Base-by-base conservation (phyloP, 1,139 yeast species). In the Hyphopichia khmerensis region DNA sequence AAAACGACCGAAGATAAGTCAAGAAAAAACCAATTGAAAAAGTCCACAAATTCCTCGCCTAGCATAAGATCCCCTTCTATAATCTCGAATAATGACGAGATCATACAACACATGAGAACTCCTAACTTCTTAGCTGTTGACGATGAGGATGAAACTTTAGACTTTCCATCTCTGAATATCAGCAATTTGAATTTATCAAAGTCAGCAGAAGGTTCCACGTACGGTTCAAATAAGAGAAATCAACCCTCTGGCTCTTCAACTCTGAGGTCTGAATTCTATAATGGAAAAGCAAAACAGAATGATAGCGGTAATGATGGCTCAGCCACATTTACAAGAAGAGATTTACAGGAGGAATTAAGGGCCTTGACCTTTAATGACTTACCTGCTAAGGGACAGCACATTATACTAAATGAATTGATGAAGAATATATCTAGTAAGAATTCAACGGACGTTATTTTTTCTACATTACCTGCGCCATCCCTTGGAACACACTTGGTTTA, bases 381-480 rank as follows among this genome's bases (percentile, higher is more conserved):
- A 18, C 96, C 98, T 0, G 95, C 96, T 3, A 80, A 83, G 51
- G 95, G 96, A 0, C 99, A 93, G 62, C 96, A 91, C 60, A 64
- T 91, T 40, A 84, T 93, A 39, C 68, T 93, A 49, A 91, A 93
- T 59, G 96, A 90, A 50, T 69, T 93, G 51, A 90, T 93, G 95
- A 67, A 67, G 41, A 45, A 47, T n/a, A 68, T 75, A 36, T 72
- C 83, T 1, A 84, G 93, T 0, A 64, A 65, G 18, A 70, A 74
- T 13, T 68, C 79, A 1, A 84, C 91, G 0, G 82, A 77, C 14
- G 82, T 93, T 8, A 79, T 93, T 2, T 87, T 93, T 57, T 84
- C 96, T 1, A 91, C 98, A 0, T 67, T 93, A 35, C 98, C 99
- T 0, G 84, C 95, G 0, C 98, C 99, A 0, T 71, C 80, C 1